Evolutionary conservation across 75 land plant genomes (phyloP).

Genomic region (Cunninghamia lanceolata): DNA sequence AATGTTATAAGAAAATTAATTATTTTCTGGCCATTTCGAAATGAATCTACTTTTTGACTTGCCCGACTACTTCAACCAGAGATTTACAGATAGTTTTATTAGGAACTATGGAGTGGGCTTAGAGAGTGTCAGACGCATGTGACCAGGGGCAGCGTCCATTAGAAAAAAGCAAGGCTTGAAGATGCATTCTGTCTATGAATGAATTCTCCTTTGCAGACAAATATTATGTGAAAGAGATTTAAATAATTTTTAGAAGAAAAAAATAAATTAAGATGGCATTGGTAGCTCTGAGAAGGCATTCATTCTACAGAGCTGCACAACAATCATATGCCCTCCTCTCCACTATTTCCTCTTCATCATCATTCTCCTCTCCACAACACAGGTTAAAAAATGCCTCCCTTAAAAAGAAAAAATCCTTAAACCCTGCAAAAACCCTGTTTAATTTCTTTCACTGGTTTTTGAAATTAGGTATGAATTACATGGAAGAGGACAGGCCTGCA

Average conservation of each 20-base stretch:
- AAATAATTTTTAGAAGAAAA: not conserved
- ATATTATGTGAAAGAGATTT: not conserved
- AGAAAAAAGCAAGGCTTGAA: not conserved
- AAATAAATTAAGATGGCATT: not conserved
- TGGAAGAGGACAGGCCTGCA: not conserved
- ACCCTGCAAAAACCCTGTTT: not conserved
- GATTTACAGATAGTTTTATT: too few species aligned
- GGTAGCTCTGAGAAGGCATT: not conserved
- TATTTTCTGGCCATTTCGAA: too few species aligned
- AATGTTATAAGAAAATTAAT: too few species aligned
- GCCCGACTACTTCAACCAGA: too few species aligned
- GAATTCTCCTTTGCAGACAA: not conserved
- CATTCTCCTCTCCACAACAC: not conserved
- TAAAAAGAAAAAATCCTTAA: not conserved
- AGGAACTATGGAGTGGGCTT: too few species aligned
- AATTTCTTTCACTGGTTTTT: not conserved
- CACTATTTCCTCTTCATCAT: not conserved
- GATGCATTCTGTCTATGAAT: not conserved
- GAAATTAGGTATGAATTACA: not conserved
- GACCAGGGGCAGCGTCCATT: too few species aligned
- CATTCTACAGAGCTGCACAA: constrained; percentile 8
- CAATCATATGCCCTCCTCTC: not conserved
- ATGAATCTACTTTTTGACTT: too few species aligned
- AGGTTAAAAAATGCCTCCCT: not conserved
- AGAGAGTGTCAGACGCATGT: too few species aligned